phyloP scores from a whole-genome alignment of 140 eudicot genomes.

The Bidens hawaiensis region DNA sequence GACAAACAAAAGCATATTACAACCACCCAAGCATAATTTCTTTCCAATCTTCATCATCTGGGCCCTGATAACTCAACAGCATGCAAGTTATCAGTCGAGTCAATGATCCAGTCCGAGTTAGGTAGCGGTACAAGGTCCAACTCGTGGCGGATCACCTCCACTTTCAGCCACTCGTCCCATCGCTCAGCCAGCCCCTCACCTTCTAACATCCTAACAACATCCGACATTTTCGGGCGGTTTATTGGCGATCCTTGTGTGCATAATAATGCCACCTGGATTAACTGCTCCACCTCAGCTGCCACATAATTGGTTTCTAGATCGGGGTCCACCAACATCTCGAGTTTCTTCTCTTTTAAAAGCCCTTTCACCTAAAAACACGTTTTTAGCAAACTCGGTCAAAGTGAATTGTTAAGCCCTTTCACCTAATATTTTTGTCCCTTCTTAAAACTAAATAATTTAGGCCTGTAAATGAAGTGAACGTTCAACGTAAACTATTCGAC shows the following conservation, averaged over 20 bases:
- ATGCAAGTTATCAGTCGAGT: constrained; percentile 79
- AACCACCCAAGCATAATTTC: too few species aligned
- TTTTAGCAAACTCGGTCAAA: not conserved
- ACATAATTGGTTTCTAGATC: constrained; percentile 63
- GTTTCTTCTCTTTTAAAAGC: constrained; percentile 72
- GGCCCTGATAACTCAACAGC: constrained; percentile 92
- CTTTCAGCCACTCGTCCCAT: constrained; percentile 98
- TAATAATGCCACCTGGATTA: constrained; percentile 79
- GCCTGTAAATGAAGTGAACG: too few species aligned
- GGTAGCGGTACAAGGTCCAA: constrained; percentile 74
- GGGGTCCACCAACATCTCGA: constrained; percentile 87
- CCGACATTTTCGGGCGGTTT: constrained; percentile 91
- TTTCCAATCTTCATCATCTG: constrained; percentile 36
- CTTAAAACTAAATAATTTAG: too few species aligned
- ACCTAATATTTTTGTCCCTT: too few species aligned
- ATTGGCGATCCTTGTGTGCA: constrained; percentile 83
- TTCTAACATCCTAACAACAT: constrained; percentile 85
- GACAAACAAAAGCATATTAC: too few species aligned
- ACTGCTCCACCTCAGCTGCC: constrained; percentile 74
- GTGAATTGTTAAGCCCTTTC: too few species aligned
- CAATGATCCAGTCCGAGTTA: constrained; percentile 78
- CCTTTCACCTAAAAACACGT: constrained; percentile 65
- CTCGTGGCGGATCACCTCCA: constrained; percentile 71
- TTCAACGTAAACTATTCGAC: too few species aligned
- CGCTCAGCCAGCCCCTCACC: constrained; percentile 88